Conservation (phyloP, 805 yeast genomes). For the Lachancea cidri region DNA sequence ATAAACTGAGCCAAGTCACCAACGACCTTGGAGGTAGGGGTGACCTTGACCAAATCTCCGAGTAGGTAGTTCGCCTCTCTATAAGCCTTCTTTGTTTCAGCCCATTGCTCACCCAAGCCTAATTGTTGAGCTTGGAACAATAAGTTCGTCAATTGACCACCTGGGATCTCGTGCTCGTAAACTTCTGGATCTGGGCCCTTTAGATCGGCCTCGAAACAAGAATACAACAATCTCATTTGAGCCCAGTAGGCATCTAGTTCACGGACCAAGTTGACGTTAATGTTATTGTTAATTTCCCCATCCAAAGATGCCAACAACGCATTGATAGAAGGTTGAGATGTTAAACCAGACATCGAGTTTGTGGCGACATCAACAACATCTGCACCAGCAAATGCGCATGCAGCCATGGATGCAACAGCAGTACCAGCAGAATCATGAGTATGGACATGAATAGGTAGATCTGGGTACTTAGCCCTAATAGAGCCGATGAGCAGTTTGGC, state of each 20-base stretch:
- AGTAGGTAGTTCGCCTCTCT: conserved; percentile 83
- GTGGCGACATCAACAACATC: conserved; percentile 97
- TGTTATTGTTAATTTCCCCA: conserved; percentile 73
- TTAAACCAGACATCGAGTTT: conserved; percentile 96
- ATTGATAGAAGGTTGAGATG: conserved; percentile 95
- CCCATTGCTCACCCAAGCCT: conserved; percentile 96
- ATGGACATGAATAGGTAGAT: conserved; percentile 95
- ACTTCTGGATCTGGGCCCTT: conserved; percentile 99
- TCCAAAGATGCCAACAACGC: conserved; percentile 91
- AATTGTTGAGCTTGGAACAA: conserved; percentile 99
- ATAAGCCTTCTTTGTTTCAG: conserved; percentile 91
- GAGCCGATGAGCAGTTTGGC: conserved; percentile 76
- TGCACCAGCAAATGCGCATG: conserved; percentile 93
- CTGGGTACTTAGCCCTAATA: conserved; percentile 82
- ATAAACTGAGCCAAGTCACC: conserved; percentile 99
- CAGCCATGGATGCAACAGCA: conserved; percentile 95
- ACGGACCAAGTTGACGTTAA: conserved; percentile 62
- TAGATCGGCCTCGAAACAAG: conserved; percentile 96
- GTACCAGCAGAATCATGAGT: conserved; percentile 99
- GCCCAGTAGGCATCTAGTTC: conserved; percentile 96
- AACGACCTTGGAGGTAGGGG: conserved; percentile 99
- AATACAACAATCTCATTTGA: conserved; percentile 93
- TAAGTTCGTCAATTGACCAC: conserved; percentile 97
- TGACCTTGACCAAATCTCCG: conserved; percentile 97
- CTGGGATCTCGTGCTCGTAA: conserved; percentile 97